Conservation (phyloP, 2,329 filamentous ascomycete species). For the Colletotrichum sp. region DNA sequence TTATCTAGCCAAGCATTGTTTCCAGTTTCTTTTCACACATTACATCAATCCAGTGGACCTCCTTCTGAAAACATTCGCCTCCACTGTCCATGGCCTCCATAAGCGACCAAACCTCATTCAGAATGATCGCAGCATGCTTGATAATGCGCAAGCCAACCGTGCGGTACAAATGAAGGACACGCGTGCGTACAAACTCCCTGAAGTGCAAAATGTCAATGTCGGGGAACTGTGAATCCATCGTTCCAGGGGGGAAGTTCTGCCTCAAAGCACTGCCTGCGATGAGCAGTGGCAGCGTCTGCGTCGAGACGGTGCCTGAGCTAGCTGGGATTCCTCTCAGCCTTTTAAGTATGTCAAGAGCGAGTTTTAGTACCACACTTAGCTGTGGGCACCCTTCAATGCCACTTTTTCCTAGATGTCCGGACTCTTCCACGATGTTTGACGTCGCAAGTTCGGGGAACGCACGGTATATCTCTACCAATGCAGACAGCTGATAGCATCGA, state of each 20-base stretch:
- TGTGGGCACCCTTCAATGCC: fast-evolving
- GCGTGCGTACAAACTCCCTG: neutral
- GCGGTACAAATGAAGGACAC: neutral
- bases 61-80: neutral
- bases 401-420: neutral
- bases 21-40: neutral
- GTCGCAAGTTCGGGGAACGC: neutral
- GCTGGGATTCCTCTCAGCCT: fast-evolving
- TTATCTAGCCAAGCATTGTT: neutral
- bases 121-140: neutral
- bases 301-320: neutral
- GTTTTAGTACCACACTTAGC: fast-evolving
- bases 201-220: fast-evolving
- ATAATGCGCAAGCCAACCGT: neutral
- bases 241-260: fast-evolving
- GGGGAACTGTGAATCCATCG: fast-evolving
- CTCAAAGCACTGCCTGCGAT: neutral
- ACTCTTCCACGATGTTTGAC: neutral
- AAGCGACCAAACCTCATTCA: neutral
- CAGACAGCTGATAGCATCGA: neutral
- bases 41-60: neutral
- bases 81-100: neutral
- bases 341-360: neutral
- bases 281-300: neutral
- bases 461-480: neutral